Evolutionary conservation across 768 basidiomycete genomes (phyloP).

Genomic region (Amanita exitialis): DNA sequence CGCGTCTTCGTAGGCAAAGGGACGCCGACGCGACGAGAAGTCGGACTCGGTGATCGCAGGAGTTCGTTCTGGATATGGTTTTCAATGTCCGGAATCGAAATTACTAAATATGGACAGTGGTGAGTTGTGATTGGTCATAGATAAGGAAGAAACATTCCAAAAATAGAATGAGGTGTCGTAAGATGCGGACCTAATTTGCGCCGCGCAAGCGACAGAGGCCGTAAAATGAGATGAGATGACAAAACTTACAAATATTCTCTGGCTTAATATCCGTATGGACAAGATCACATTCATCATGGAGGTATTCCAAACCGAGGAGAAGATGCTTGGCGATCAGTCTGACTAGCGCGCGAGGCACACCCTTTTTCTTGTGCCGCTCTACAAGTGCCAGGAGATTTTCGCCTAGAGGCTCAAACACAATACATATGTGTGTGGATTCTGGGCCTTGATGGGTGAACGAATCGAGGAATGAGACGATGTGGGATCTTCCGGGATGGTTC

Average conservation of each 20-base stretch:
- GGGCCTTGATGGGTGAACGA: conserved; percentile 73
- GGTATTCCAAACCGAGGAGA: conserved; percentile 80
- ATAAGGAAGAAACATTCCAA: conserved; percentile 15
- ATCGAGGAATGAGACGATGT: conserved; percentile 87
- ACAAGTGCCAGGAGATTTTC: conserved; percentile 69
- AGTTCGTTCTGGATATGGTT: conserved; percentile 63
- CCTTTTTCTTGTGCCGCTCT: conserved; percentile 72
- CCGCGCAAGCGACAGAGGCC: conserved; percentile 4
- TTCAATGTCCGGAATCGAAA: conserved; percentile 76
- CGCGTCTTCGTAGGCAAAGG: conserved; percentile 60
- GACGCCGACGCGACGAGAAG: conserved; percentile 73
- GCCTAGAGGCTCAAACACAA: conserved; percentile 82
- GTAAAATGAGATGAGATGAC: conserved; percentile 4
- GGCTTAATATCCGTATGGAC: conserved; percentile 94
- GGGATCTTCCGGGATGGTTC: conserved; percentile 66
- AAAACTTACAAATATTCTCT: conserved; percentile 81
- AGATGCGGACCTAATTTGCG: background rate
- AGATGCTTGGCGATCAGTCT: conserved; percentile 83
- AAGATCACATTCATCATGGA: conserved; percentile 87
- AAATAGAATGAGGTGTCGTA: conserved; percentile 9
- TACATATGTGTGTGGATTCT: conserved; percentile 75
- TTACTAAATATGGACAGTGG: conserved; percentile 43
- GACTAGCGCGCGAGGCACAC: conserved; percentile 74
- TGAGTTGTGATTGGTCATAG: conserved; percentile 12
- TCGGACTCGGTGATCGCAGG: conserved; percentile 56